These are phyloP conservation scores for Ogataea trehalophila DNA, from an alignment of 805 yeast species.

Conservation along the genomic window DNA sequence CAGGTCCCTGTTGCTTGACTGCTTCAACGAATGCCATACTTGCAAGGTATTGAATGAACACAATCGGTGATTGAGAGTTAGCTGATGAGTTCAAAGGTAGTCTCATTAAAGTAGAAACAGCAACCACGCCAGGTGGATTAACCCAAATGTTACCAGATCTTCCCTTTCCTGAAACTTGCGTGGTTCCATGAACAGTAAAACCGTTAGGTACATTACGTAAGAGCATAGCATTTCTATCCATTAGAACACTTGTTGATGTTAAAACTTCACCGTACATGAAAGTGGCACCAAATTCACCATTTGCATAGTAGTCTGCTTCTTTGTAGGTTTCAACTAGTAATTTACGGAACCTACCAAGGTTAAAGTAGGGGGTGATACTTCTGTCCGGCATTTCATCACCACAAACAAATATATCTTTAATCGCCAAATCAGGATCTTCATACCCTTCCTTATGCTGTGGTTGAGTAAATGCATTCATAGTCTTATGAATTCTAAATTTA, in stretches of 20 bases:
- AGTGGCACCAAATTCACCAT: slow-evolving; percentile 51
- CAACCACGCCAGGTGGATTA: slow-evolving; percentile 88
- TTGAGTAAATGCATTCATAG: slow-evolving; percentile 25
- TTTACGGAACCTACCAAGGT: slow-evolving; percentile 50
- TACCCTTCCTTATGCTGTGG: slow-evolving; percentile 30
- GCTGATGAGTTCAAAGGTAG: slow-evolving; percentile 40
- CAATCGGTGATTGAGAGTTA: slow-evolving; percentile 49
- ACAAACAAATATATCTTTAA: slow-evolving; percentile 52
- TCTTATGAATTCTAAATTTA: slow-evolving; percentile 45
- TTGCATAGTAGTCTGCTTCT: slow-evolving; percentile 19
- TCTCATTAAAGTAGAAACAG: slow-evolving; percentile 67
- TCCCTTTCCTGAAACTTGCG: slow-evolving; percentile 89
- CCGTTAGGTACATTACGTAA: slow-evolving; percentile 66
- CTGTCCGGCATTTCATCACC: slow-evolving; percentile 39
- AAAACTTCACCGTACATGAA: slow-evolving; percentile 82
- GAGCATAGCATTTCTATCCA: slow-evolving; percentile 66
- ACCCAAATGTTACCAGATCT: slow-evolving; percentile 96
- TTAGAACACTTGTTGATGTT: slow-evolving; percentile 76
- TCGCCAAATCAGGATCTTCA: slow-evolving; percentile 51
- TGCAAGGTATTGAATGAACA: slow-evolving; percentile 80
- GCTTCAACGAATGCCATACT: slow-evolving; percentile 82
- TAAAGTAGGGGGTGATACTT: slow-evolving; percentile 67
- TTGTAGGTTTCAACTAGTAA: slow-evolving; percentile 33
- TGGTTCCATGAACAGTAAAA: slow-evolving; percentile 62
- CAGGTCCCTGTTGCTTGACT: slow-evolving; percentile 46